Percentiles rank a stretch among this genome's conserved stretches.
Evolutionary conservation across 2,329 filamentous ascomycete species (phyloP).

Genomic region (Monilinia fructigena): DNA sequence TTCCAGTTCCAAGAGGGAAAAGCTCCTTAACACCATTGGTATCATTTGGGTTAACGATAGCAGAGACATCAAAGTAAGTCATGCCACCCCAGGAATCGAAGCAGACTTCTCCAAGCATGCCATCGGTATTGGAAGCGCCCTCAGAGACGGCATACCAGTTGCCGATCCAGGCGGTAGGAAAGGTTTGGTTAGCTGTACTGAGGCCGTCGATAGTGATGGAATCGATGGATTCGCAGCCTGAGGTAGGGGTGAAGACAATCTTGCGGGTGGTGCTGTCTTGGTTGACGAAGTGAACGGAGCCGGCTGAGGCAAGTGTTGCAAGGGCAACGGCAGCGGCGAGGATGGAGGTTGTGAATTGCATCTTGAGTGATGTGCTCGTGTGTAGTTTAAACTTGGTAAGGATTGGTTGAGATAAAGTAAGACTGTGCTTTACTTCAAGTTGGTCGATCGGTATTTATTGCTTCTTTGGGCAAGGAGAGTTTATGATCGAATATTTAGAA

Average conservation of each 20-base stretch:
- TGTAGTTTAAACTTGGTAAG: constrained; percentile 23
- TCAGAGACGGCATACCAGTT: constrained; percentile 49
- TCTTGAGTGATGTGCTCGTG: constrained; percentile 43
- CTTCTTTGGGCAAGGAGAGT: constrained; percentile 21
- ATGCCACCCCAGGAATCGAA: constrained; percentile 50
- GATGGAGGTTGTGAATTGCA: constrained; percentile 50
- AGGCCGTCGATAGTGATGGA: constrained; percentile 31
- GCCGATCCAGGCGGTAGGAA: constrained; percentile 44
- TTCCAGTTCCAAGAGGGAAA: constrained; percentile 45
- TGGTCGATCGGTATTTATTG: constrained; percentile 30
- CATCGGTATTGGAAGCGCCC: constrained; percentile 45
- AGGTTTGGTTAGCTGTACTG: constrained; percentile 42
- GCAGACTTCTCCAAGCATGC: constrained; percentile 54
- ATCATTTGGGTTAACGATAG: constrained; percentile 54
- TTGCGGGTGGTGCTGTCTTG: constrained; percentile 49
- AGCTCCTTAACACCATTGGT: constrained; percentile 54
- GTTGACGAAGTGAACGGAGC: constrained; percentile 57
- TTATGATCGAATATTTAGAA: constrained; percentile 17
- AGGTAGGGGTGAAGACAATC: constrained; percentile 37
- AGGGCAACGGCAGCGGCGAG: constrained; percentile 46
- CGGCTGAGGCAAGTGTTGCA: constrained; percentile 47
- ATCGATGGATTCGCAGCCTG: constrained; percentile 28
- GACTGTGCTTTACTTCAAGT: constrained; percentile 30
- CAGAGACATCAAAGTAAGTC: constrained; percentile 59
- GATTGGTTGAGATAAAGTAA: constrained; percentile 32